Conservation (phyloP, 192 early-diverging fungal species). For the Coemansia sp. region DNA sequence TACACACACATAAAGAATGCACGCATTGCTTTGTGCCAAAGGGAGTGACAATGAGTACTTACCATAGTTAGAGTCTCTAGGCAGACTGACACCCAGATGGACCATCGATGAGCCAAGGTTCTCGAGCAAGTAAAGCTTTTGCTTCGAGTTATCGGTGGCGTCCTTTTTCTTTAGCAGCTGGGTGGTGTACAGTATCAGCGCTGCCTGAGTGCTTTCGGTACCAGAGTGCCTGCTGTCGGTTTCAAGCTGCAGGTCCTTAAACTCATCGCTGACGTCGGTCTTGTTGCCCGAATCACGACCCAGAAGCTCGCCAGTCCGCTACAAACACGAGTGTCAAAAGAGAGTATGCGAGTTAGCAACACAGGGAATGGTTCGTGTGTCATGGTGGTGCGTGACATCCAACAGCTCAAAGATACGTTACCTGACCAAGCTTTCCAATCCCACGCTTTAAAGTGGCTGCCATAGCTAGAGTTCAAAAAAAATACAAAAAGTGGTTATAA, state of each 20-base stretch:
- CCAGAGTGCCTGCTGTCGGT: constrained; percentile 69
- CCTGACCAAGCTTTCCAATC: constrained; percentile 72
- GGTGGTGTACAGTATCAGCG: constrained; percentile 57
- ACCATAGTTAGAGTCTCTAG: constrained; percentile 57
- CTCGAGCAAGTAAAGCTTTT: constrained; percentile 67
- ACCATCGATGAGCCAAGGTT: constrained; percentile 69
- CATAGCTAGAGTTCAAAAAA: constrained; percentile 25
- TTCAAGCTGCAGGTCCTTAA: constrained; percentile 75
- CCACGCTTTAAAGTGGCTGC: constrained; percentile 63
- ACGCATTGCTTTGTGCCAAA: not conserved
- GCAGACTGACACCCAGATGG: constrained; percentile 62
- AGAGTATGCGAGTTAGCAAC: not conserved
- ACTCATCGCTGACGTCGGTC: constrained; percentile 82
- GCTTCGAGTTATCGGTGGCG: constrained; percentile 64
- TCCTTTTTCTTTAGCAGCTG: constrained; percentile 70
- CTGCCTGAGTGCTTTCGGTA: constrained; percentile 66
- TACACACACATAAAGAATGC: not conserved
- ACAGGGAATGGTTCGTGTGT: not conserved
- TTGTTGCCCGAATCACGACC: constrained; percentile 63
- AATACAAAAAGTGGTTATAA: constrained; percentile 3
- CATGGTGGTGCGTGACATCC: not conserved
- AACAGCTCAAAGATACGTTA: constrained; percentile 23
- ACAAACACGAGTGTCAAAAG: not conserved
- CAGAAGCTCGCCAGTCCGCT: constrained; percentile 79
- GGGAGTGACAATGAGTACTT: constrained; percentile 17